Evolutionary conservation across 2,329 filamentous ascomycete species (phyloP).

Genomic region (Neofusicoccum cordaticola): DNA sequence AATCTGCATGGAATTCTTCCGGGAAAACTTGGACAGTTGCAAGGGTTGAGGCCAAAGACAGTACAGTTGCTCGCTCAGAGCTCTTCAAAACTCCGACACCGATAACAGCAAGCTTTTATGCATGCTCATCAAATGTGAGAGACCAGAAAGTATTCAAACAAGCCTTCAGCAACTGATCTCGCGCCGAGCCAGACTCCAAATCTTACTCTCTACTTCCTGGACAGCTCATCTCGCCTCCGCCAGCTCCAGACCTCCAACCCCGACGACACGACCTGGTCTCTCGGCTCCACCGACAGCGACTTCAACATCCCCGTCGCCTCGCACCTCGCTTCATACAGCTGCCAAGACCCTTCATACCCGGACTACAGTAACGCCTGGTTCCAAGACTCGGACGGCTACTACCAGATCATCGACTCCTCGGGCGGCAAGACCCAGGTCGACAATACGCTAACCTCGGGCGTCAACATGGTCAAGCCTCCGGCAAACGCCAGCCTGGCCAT

Average conservation of each 20-base stretch:
- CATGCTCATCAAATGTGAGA: not conserved
- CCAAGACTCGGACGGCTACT: not conserved
- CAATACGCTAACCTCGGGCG: not conserved
- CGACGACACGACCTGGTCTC: not conserved
- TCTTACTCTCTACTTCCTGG: not conserved
- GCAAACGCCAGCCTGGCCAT: not conserved
- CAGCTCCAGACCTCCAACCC: not conserved
- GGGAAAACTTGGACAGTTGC: not conserved
- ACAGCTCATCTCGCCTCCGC: not conserved
- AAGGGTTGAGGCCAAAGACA: not conserved
- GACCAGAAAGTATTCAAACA: no score
- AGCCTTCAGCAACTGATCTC: no score
- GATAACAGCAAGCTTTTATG: not conserved
- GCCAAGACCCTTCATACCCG: not conserved
- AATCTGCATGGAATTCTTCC: not conserved
- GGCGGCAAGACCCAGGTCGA: not conserved
- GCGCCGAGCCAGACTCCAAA: not conserved
- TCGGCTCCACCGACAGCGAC: not conserved
- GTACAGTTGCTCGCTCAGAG: not conserved
- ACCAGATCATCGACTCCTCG: not conserved
- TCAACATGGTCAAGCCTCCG: not conserved
- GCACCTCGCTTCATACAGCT: not conserved
- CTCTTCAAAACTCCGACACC: not conserved
- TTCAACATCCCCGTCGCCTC: not conserved
- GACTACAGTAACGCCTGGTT: not conserved